Base-by-base conservation (phyloP, 2,329 filamentous ascomycete genomes). In the Corniculantispora saksenae region DNA sequence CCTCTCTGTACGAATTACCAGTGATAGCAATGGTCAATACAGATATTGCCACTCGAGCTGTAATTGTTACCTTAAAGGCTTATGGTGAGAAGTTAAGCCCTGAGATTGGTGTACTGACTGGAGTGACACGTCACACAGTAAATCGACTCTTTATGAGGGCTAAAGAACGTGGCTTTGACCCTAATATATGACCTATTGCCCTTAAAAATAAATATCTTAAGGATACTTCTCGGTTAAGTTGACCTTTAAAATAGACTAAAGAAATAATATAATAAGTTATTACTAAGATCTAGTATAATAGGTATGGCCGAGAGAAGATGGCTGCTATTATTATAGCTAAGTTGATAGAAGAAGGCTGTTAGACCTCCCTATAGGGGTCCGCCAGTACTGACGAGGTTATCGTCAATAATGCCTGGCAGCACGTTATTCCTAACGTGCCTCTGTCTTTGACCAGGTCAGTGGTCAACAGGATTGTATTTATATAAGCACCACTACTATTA, bases 321-420 rank as follows among this genome's bases (percentile, higher is more conserved):
- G 56, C 6, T 67, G 47, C 64, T 66, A 48, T 66, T 64, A 51
- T 68, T 60, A 54, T 63, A 62, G 45, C 63, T 7, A 55, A 67
- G 38, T 53, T 69, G 40, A 69, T 53, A 38, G 8, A 21, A 3
- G 35, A 56, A 40, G 63, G 65, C 7, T n/a, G n/a, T n/a, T n/a
- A n/a, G n/a, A n/a, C n/a, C n/a, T n/a, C n/a, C n/a, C n/a, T n/a
- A n/a, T n/a, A n/a, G n/a, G n/a, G n/a, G n/a, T n/a, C n/a, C n/a
- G n/a, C n/a, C n/a, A n/a, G n/a, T n/a, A n/a, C n/a, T n/a, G n/a
- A n/a, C n/a, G n/a, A n/a, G n/a, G n/a, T n/a, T n/a, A n/a, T n/a
- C n/a, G n/a, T n/a, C n/a, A n/a, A n/a, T n/a, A n/a, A n/a, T n/a
- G n/a, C n/a, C n/a, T n/a, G n/a, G n/a, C n/a, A n/a, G n/a, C n/a